Evolutionary conservation across 148 eudicot species (phyloP).

Genomic region (Cornus suecica): DNA sequence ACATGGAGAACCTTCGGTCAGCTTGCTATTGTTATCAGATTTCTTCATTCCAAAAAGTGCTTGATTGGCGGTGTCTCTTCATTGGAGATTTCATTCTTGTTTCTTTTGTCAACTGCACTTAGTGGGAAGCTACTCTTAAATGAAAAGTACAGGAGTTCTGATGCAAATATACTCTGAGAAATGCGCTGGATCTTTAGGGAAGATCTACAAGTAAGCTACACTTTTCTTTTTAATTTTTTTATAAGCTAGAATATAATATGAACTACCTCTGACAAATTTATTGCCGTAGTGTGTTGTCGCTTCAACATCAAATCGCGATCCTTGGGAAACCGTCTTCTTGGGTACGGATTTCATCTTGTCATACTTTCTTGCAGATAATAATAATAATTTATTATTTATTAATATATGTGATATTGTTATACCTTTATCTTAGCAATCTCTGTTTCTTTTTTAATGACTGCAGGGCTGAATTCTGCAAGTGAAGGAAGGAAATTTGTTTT

Average conservation of each 20-base stretch:
- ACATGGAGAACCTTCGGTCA: constrained; percentile 83
- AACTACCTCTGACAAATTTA: constrained; percentile 6
- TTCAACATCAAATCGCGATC: constrained; percentile 41
- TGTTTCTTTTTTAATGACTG: constrained; percentile 1
- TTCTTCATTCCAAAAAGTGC: constrained; percentile 48
- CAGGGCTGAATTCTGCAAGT: constrained; percentile 51
- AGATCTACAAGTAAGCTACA: constrained; percentile 57
- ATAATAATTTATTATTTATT: not conserved
- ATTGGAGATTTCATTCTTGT: constrained; percentile 59
- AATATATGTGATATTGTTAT: not conserved
- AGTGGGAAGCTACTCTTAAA: constrained; percentile 45
- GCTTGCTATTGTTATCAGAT: constrained; percentile 47
- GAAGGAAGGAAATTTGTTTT: constrained; percentile 31
- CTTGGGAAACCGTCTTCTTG: constrained; percentile 36
- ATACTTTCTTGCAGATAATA: not conserved
- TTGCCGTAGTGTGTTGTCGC: constrained; percentile 37
- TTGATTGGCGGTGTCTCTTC: constrained; percentile 76
- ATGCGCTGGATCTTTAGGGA: constrained; percentile 55
- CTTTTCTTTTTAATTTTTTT: not conserved
- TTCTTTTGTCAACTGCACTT: constrained; percentile 89
- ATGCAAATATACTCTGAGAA: constrained; percentile 60
- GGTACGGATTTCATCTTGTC: constrained; percentile 17
- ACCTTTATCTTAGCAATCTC: not conserved
- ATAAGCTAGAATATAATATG: not conserved
- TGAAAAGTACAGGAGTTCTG: constrained; percentile 53